A percentile compares a stretch with the other conserved stretches of the same genome.
phyloP scores from a whole-genome alignment of 805 yeast genomes.

The Saccharomyces kudriavzevii region DNA sequence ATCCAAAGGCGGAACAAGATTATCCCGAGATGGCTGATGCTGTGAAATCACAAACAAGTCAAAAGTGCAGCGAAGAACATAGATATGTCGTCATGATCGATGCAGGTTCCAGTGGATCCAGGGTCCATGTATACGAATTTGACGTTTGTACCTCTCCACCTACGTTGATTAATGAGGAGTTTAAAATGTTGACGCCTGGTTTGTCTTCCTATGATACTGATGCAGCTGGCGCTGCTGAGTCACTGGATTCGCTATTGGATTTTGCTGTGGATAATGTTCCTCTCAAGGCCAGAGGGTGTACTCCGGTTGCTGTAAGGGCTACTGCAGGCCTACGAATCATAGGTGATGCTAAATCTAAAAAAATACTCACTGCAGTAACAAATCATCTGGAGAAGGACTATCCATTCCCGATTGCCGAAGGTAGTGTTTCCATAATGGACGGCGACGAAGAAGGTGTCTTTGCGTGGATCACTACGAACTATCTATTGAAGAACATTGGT shows the following conservation, averaged over 20 bases:
- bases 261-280: constrained; percentile 76
- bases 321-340: constrained; percentile 91
- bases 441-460: constrained; percentile 97
- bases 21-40: constrained; percentile 23
- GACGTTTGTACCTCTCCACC: constrained; percentile 85
- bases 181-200: constrained; percentile 89
- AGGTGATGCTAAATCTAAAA: constrained; percentile 65
- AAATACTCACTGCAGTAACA: constrained; percentile 71
- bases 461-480: constrained; percentile 98
- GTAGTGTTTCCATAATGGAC: constrained; percentile 87
- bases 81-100: constrained; percentile 90
- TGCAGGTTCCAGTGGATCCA: constrained; percentile 96
- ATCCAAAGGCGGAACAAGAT: constrained; percentile 12
- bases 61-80: constrained; percentile 35
- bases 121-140: constrained; percentile 90
- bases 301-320: constrained; percentile 95
- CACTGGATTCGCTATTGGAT: constrained; percentile 74
- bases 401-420: constrained; percentile 87
- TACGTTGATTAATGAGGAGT: constrained; percentile 64
- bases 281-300: constrained; percentile 57
- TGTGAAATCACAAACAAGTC: constrained; percentile 11
- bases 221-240: constrained; percentile 77
- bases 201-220: constrained; percentile 78
- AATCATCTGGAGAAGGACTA: constrained; percentile 65
- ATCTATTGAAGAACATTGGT: constrained; percentile 88